Percentiles rank a stretch among this genome's conserved stretches.
Conservation (phyloP, 2,329 filamentous ascomycete genomes). For the Fusarium udum region DNA sequence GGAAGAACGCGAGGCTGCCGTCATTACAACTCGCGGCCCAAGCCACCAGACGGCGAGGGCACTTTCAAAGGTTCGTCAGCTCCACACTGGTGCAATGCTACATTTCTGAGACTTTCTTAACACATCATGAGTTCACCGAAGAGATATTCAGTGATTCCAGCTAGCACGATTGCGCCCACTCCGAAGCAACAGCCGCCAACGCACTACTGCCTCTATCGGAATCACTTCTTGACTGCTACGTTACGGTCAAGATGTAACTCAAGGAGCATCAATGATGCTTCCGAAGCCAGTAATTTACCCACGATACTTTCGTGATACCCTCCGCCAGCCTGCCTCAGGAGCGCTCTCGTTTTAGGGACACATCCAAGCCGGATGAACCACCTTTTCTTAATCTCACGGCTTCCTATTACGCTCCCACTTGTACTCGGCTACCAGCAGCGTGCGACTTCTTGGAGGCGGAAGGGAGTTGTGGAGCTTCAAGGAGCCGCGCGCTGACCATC, state of each 20-base stretch:
- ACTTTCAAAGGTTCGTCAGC: background rate
- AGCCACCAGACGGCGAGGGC: fast-evolving
- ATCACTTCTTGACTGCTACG: background rate
- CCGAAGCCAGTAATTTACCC: fast-evolving
- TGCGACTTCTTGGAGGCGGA: fast-evolving
- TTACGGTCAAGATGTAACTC: fast-evolving
- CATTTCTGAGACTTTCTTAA: fast-evolving
- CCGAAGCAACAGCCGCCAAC: fast-evolving
- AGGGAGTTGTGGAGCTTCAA: fast-evolving
- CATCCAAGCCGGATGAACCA: fast-evolving
- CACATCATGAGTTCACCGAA: background rate
- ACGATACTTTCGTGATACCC: fast-evolving
- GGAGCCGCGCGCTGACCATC: fast-evolving
- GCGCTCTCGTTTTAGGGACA: fast-evolving
- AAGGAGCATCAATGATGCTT: fast-evolving
- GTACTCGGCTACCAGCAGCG: fast-evolving
- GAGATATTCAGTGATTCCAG: fast-evolving
- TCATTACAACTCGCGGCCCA: background rate
- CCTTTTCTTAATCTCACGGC: too few species aligned
- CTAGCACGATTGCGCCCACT: fast-evolving
- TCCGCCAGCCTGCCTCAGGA: fast-evolving
- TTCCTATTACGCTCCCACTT: background rate
- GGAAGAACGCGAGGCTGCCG: fast-evolving
- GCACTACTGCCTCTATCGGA: too few species aligned
- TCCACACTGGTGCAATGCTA: fast-evolving